phyloP scores from a whole-genome alignment of 768 basidiomycete genomes.

The Heimioporus sp. region DNA sequence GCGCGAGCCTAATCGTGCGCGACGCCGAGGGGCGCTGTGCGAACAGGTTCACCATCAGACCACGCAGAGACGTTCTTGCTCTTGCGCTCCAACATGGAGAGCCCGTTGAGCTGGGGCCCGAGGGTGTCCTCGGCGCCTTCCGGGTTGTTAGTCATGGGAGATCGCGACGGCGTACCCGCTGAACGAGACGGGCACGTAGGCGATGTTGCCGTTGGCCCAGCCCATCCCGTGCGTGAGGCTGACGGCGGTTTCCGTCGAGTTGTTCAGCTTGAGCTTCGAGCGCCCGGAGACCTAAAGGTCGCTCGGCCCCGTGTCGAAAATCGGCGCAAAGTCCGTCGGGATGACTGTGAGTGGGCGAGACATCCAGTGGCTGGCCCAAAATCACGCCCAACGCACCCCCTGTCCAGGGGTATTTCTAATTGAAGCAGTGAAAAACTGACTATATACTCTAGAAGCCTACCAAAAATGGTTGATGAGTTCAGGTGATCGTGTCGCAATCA shows the following conservation, averaged over 20 bases:
- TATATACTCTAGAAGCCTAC: too few relatives aligned
- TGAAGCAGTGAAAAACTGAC: too few relatives aligned
- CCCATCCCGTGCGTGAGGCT: constrained; percentile 40
- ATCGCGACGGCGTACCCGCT: too few relatives aligned
- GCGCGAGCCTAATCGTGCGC: constrained; percentile 41
- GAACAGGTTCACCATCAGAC: constrained; percentile 43
- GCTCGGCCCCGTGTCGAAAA: constrained; percentile 30
- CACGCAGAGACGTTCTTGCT: constrained; percentile 9
- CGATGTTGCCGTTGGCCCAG: constrained; percentile 35
- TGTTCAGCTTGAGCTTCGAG: constrained; percentile 26
- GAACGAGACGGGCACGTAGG: too few relatives aligned
- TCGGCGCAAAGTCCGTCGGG: constrained; percentile 27
- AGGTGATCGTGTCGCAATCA: too few relatives aligned
- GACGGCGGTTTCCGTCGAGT: constrained; percentile 29
- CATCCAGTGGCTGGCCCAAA: too few relatives aligned
- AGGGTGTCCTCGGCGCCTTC: constrained; percentile 22
- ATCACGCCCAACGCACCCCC: too few relatives aligned
- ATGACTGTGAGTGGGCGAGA: too few relatives aligned
- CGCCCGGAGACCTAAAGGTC: constrained; percentile 24
- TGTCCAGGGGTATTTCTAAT: too few relatives aligned
- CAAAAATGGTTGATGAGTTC: too few relatives aligned
- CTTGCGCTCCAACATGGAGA: constrained; percentile 23
- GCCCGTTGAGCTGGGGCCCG: constrained; percentile 24
- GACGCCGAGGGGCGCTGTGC: constrained; percentile 32
- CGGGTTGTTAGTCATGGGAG: constrained; percentile 13